Evolutionary conservation across 768 basidiomycete species (phyloP).

Genomic region (Pleurotus tuoliensis): DNA sequence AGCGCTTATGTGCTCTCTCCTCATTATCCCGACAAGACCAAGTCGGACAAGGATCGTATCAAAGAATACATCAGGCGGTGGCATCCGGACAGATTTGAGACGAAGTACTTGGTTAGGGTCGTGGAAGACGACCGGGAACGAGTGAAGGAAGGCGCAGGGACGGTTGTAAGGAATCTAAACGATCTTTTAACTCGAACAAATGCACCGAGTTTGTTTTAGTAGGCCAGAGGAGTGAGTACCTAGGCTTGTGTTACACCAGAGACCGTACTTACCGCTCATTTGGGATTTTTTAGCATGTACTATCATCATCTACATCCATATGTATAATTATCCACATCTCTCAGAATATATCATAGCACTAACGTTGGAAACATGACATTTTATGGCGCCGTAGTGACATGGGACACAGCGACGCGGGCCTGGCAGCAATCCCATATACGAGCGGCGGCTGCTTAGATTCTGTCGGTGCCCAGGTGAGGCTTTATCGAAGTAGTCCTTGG

Average conservation of each 20-base stretch:
- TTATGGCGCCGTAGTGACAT: no score
- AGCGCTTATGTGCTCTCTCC: conserved; percentile 60
- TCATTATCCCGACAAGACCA: conserved; percentile 50
- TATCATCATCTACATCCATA: conserved; percentile 22
- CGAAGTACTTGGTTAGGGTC: conserved; percentile 62
- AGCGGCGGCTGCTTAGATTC: no score
- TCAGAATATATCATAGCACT: conserved; percentile 18
- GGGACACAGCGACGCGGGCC: no score
- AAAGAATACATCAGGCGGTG: conserved; percentile 72
- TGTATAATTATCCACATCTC: conserved; percentile 22
- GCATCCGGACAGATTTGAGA: conserved; percentile 84
- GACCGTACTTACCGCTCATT: conserved; percentile 10
- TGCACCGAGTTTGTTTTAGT: conserved; percentile 31
- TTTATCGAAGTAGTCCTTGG: no score
- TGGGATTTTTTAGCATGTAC: conserved; percentile 23
- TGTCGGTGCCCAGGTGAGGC: no score
- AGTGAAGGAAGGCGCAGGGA: conserved; percentile 70
- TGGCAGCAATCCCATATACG: no score
- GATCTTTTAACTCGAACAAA: conserved; percentile 59
- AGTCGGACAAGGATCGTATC: conserved; percentile 62
- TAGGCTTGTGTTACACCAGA: conserved; percentile 1
- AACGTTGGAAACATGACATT: neutral
- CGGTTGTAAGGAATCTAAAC: conserved; percentile 67
- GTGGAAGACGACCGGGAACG: conserved; percentile 57
- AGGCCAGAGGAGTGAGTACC: conserved; percentile 11